phyloP scores from a whole-genome alignment of 345 rosid species.

The Hibiscus syriacus region DNA sequence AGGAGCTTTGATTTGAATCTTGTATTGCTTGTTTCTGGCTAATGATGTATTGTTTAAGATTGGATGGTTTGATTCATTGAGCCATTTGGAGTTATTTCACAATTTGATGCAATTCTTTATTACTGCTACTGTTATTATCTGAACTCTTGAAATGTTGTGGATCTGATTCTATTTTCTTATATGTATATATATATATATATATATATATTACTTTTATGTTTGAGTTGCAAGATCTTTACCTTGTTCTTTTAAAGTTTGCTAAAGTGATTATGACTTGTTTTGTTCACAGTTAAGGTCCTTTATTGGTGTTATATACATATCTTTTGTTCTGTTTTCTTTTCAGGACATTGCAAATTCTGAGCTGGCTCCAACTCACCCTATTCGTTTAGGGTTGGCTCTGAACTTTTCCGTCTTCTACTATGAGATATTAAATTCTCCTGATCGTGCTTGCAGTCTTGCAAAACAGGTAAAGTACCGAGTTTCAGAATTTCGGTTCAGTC shows the following conservation, averaged over 20 bases:
- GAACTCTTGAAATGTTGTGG: background rate
- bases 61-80: background rate
- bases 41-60: background rate
- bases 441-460: background rate
- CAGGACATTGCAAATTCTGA: background rate
- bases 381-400: background rate
- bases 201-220: background rate
- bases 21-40: background rate
- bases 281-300: background rate
- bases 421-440: background rate
- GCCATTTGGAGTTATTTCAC: background rate
- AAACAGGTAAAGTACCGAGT: background rate
- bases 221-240: background rate
- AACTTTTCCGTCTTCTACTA: background rate
- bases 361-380: background rate
- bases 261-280: background rate
- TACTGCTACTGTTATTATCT: background rate
- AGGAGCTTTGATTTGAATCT: background rate
- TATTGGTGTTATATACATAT: background rate
- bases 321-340: background rate
- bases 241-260: background rate
- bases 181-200: too few species aligned
- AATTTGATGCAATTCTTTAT: background rate
- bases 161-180: background rate
- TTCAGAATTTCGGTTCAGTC: background rate